Evolutionary conservation across 306 rosid species (phyloP).

Genomic region (Cajanus cajan): DNA sequence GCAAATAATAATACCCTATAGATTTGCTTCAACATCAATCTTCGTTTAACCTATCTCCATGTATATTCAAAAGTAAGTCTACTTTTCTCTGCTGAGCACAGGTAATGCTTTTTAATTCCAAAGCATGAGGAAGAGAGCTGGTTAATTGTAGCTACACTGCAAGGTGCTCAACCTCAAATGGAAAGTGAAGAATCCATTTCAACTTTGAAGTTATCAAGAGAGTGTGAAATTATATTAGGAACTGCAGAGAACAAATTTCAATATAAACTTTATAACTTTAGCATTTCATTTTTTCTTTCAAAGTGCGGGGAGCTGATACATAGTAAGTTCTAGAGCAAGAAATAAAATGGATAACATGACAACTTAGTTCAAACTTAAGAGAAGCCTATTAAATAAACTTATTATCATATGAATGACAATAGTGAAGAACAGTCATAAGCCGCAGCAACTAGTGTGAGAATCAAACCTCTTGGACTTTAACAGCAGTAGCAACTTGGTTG

Average conservation of each 20-base stretch:
- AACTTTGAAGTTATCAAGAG: background rate
- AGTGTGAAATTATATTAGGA: background rate
- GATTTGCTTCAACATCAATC: background rate
- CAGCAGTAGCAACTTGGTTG: background rate
- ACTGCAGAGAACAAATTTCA: background rate
- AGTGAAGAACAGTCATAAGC: no score
- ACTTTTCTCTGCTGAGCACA: background rate
- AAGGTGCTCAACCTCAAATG: background rate
- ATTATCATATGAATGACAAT: background rate
- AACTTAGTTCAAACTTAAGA: background rate
- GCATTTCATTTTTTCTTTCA: background rate
- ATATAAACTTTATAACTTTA: background rate
- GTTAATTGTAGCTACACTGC: background rate
- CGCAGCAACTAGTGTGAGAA: background rate
- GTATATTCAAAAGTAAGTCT: background rate
- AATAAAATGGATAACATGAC: background rate
- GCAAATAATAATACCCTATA: background rate
- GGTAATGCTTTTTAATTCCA: background rate
- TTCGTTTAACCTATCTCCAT: background rate
- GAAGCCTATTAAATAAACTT: background rate
- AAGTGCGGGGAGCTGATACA: background rate
- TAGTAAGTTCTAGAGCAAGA: background rate
- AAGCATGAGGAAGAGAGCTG: background rate
- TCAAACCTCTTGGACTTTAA: slow-evolving; percentile 49
- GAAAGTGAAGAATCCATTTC: background rate